Evolutionary conservation across 225 moss, liverwort and hornwort genomes (phyloP).

Genomic region (Rhytidiadelphus loreus): DNA sequence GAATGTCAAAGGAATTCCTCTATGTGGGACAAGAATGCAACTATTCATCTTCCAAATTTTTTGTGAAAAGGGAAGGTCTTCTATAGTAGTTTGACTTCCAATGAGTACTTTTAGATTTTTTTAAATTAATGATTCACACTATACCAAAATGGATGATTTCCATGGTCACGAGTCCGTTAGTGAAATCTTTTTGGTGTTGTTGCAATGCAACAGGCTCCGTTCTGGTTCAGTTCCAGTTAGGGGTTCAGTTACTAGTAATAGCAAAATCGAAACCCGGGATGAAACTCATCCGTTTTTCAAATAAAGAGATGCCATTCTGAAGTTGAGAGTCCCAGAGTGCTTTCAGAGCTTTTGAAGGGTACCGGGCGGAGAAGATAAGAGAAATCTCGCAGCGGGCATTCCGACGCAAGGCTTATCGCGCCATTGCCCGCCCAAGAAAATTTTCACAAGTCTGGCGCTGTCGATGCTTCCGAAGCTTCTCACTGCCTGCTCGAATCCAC

Average conservation of each 20-base stretch:
- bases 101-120: too few relatives aligned
- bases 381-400: background rate
- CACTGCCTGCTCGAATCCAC: background rate
- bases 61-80: too few relatives aligned
- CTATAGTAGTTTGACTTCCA: too few relatives aligned
- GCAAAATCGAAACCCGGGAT: background rate
- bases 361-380: background rate
- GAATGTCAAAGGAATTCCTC: too few relatives aligned
- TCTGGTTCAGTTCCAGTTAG: background rate
- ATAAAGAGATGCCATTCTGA: background rate
- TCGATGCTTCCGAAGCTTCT: background rate
- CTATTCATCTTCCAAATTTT: too few relatives aligned
- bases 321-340: background rate
- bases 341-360: background rate
- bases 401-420: background rate
- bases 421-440: background rate
- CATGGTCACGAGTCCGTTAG: too few relatives aligned
- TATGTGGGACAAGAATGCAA: too few relatives aligned
- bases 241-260: background rate
- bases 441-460: background rate
- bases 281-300: background rate
- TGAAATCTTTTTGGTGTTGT: background rate
- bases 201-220: background rate
- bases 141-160: too few relatives aligned
- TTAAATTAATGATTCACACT: too few relatives aligned